Evolutionary conservation across 164 flowering plant genomes (phyloP).

Genomic region (Akebia trifoliata): DNA sequence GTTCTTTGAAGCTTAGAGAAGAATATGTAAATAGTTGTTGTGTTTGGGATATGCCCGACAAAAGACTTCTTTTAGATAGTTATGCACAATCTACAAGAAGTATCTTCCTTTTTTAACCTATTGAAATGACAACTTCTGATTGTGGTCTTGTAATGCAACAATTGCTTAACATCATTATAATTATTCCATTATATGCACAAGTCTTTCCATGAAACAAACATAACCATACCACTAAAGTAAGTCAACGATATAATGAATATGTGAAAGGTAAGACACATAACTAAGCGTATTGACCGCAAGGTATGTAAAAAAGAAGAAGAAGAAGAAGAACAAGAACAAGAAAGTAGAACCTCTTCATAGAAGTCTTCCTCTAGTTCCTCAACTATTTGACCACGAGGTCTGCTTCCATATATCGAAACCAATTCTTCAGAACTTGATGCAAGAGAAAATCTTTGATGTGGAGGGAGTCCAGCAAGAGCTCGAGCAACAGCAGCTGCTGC

Average conservation of each 20-base stretch:
- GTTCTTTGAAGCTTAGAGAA: too few species aligned
- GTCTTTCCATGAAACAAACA: too few species aligned
- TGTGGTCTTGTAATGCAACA: too few species aligned
- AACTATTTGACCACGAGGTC: constrained; percentile 44
- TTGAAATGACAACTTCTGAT: too few species aligned
- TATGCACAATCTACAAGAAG: too few species aligned
- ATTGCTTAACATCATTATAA: too few species aligned
- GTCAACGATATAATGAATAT: not conserved
- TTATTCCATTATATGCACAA: too few species aligned
- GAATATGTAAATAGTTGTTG: too few species aligned
- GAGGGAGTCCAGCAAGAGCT: constrained; percentile 82
- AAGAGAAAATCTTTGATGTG: constrained; percentile 67
- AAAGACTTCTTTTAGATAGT: too few species aligned
- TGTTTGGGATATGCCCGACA: too few species aligned
- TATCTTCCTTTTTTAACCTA: too few species aligned
- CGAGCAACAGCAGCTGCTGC: constrained; percentile 98
- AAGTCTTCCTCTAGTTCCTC: constrained; percentile 85
- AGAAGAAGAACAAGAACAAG: not conserved
- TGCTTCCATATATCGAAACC: constrained; percentile 82
- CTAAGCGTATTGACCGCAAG: not conserved
- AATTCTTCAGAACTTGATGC: constrained; percentile 76
- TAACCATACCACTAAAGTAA: too few species aligned
- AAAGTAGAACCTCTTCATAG: constrained; percentile 71
- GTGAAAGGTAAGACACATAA: not conserved
- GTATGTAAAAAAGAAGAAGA: not conserved